These are phyloP conservation scores for Daldinia eschscholtzii DNA, from an alignment of 2,329 filamentous ascomycete genomes.

Conservation along the genomic window DNA sequence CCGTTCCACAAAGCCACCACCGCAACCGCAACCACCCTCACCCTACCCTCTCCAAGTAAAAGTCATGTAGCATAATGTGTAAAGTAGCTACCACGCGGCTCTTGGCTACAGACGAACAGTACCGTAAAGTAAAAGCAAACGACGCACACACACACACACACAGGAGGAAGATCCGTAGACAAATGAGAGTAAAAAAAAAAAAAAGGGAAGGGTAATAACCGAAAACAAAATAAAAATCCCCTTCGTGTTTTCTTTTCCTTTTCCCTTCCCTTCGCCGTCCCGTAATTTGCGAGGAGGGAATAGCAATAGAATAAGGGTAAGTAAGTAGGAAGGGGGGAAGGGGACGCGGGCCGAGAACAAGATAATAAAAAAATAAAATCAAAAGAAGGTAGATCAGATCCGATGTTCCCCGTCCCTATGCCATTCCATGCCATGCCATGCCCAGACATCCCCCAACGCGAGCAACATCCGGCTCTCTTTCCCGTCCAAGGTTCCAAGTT, in stretches of 20 bases:
- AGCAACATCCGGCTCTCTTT: constrained; percentile 7
- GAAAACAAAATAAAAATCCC: constrained; percentile 22
- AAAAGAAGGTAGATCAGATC: background rate
- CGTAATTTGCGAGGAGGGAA: constrained; percentile 18
- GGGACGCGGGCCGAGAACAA: constrained; percentile 14
- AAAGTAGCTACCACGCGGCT: background rate
- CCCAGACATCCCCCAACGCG: background rate
- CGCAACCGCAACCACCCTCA: background rate
- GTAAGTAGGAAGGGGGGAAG: background rate
- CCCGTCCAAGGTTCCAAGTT: background rate
- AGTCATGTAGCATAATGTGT: background rate
- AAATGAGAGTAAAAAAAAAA: constrained; percentile 13
- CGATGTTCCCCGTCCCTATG: background rate
- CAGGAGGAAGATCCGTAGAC: background rate
- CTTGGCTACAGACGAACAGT: background rate
- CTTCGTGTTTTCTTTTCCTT: constrained; percentile 29
- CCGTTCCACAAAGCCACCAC: background rate
- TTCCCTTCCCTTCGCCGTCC: constrained; percentile 29
- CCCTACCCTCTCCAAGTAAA: background rate
- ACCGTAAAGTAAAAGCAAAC: background rate
- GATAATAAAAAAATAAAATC: constrained; percentile 15
- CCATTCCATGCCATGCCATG: background rate
- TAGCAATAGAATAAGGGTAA: background rate
- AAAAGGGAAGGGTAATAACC: background rate
- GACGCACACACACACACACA: background rate